A percentile compares a stretch with the other conserved stretches of the same genome.
Conservation (phyloP, 73 alveolate genomes). For the Paramecium octaurelia region DNA sequence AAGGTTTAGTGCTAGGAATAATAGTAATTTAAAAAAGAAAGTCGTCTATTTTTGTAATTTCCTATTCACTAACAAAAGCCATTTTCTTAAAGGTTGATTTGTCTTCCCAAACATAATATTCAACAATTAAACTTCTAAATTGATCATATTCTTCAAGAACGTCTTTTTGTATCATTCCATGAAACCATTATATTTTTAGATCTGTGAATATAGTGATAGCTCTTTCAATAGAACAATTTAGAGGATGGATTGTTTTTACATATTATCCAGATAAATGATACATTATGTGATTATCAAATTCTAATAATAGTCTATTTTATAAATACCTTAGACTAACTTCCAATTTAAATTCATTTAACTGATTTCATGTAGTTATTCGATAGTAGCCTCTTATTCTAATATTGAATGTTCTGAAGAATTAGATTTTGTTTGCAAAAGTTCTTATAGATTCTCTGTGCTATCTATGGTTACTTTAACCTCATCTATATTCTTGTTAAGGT, state of each 20-base stretch:
- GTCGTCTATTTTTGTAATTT: not conserved
- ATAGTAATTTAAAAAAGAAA: not conserved
- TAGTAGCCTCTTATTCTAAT: not conserved
- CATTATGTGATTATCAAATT: not conserved
- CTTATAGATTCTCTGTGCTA: not conserved
- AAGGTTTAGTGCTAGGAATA: not conserved
- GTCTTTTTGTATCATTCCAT: not conserved
- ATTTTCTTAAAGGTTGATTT: not conserved
- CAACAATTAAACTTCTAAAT: not conserved
- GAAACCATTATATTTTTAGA: not conserved
- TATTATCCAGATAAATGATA: not conserved
- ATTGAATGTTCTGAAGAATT: not conserved
- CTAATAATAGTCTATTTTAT: not conserved
- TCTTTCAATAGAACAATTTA: not conserved
- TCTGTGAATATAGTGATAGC: not conserved
- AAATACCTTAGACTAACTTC: conserved; percentile 14
- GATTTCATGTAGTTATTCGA: not conserved
- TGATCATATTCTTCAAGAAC: not conserved
- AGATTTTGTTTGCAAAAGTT: not conserved
- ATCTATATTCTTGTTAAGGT: not conserved
- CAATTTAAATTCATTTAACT: not conserved
- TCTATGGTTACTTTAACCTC: not conserved
- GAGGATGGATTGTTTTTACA: conserved; percentile 1
- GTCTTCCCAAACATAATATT: conserved; percentile 15
- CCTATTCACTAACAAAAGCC: not conserved